Conservation (phyloP, 768 basidiomycete species). For the Suillus brevipes region DNA sequence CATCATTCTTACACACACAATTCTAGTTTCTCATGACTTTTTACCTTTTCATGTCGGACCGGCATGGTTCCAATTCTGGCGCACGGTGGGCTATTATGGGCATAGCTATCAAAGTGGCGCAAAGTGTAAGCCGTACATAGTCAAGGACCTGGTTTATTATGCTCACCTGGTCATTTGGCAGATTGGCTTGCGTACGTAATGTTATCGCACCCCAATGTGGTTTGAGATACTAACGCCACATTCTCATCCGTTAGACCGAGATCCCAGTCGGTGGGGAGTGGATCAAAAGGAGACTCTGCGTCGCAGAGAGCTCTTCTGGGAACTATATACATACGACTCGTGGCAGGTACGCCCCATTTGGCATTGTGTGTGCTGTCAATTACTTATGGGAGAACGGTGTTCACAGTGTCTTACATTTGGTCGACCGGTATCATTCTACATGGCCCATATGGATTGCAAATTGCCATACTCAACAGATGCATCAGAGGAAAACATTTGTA, state of each 20-base stretch:
- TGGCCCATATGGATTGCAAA: slow-evolving; percentile 67
- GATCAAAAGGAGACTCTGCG: slow-evolving; percentile 58
- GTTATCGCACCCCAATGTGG: not conserved
- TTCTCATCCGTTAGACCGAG: slow-evolving; percentile 49
- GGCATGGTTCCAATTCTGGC: slow-evolving; percentile 65
- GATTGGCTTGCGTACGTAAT: slow-evolving; percentile 68
- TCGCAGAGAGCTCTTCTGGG: slow-evolving; percentile 72
- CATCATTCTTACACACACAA: slow-evolving; percentile 33
- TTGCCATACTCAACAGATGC: slow-evolving; percentile 52
- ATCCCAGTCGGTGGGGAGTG: slow-evolving; percentile 65
- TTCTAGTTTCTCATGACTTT: slow-evolving; percentile 66
- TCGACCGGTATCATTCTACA: slow-evolving; percentile 66
- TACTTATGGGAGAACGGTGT: slow-evolving; percentile 22
- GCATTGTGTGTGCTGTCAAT: not conserved
- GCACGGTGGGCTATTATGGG: slow-evolving; percentile 70
- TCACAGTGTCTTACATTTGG: slow-evolving; percentile 70
- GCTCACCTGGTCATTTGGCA: slow-evolving; percentile 24
- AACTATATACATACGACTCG: slow-evolving; percentile 42
- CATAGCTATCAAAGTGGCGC: slow-evolving; percentile 66
- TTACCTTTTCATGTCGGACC: slow-evolving; percentile 67
- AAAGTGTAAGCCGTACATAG: slow-evolving; percentile 53
- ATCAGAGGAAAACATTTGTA: slow-evolving; percentile 61
- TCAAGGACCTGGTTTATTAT: slow-evolving; percentile 1
- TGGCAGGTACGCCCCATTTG: slow-evolving; percentile 29
- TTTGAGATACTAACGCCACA: slow-evolving; percentile 9